Conservation (phyloP, 2,329 filamentous ascomycete genomes). For the Trichophyton schoenleinii region DNA sequence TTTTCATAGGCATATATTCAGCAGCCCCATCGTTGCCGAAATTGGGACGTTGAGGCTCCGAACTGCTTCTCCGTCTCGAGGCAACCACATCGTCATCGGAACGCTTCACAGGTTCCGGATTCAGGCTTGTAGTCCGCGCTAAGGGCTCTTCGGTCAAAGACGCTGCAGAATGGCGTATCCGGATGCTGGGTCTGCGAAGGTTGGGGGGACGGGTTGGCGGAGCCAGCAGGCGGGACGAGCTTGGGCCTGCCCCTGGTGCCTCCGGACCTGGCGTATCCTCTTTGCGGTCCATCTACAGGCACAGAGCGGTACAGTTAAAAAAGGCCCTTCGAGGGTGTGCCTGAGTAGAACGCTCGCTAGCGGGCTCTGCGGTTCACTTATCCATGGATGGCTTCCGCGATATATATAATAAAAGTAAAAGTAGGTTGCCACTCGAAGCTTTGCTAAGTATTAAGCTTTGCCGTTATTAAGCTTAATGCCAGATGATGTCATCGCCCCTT, state of each 20-base stretch:
- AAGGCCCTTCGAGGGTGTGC: not conserved
- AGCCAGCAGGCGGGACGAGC: not conserved
- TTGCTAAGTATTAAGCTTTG: too few species aligned
- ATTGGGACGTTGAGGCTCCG: conserved; percentile 28
- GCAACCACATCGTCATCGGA: not conserved
- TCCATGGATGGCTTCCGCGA: not conserved
- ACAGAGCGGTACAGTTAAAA: not conserved
- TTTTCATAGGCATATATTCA: conserved; percentile 19
- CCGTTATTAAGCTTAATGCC: too few species aligned
- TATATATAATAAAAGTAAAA: not conserved
- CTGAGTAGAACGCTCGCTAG: not conserved
- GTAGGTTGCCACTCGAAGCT: not conserved
- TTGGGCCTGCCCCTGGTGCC: not conserved
- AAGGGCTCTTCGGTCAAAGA: not conserved
- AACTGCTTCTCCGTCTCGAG: conserved; percentile 29
- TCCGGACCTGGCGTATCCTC: not conserved
- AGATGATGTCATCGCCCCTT: too few species aligned
- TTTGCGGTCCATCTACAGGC: not conserved
- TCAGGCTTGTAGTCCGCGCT: not conserved
- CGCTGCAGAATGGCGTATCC: conserved; percentile 6
- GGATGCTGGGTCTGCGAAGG: conserved; percentile 14
- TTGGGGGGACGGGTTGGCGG: not conserved
- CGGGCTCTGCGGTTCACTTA: not conserved
- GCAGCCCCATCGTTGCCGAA: conserved; percentile 18
- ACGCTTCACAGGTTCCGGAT: not conserved